Evolutionary conservation across 805 yeast species (phyloP), one percentile per base, ranked within the genome.

Genomic region (Kazachstania bromeliacearum): DNA sequence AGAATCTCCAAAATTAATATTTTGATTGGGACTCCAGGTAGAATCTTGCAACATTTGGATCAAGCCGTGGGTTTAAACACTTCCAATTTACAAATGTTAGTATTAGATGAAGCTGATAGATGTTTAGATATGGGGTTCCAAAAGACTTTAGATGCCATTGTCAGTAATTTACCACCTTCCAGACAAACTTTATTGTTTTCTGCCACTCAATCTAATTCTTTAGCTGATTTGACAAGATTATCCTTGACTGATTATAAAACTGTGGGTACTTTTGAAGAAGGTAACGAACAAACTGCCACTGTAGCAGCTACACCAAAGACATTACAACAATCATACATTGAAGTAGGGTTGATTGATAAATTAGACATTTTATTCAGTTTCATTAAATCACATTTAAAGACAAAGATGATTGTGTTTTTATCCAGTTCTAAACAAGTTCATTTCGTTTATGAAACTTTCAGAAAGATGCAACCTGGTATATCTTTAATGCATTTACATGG

Each of bases 101-200:
- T 87, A 2, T 60, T 87, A 35, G 96, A 87, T 58, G 96, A 87
- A 59, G 96, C 96, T 0, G 96, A 87, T 54, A 67, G 96, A 46
- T 84, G 92, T 50, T 64, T 87, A 48, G 96, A 87, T 60, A 84
- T 88, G 94, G 96, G 96, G 6, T 87, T 87, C 68, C 78, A 77
- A 53, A 75, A 74, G 48, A 81, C 92, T 30, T 61, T 87, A 42
- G 95, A 88, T 55, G 80, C 79, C 21, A 87, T 87, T 36, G 62
- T 87, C 19, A 72, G 74, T 32, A 85, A 81, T 55, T 63, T 87
- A 41, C 94, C 95, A 1, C 75, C 80, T 8, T 69, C 77, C 4
- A 71, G 95, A 54, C 96, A 88, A 55, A 85, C 96, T 0, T 56
- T 87, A 34, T 60, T 87, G 33, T 88, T 83, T 47, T 81, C 94